Percentiles rank a stretch among this genome's conserved stretches.
phyloP scores from a whole-genome alignment of 2,329 filamentous ascomycete species.

The Albophoma yamanashiensis region DNA sequence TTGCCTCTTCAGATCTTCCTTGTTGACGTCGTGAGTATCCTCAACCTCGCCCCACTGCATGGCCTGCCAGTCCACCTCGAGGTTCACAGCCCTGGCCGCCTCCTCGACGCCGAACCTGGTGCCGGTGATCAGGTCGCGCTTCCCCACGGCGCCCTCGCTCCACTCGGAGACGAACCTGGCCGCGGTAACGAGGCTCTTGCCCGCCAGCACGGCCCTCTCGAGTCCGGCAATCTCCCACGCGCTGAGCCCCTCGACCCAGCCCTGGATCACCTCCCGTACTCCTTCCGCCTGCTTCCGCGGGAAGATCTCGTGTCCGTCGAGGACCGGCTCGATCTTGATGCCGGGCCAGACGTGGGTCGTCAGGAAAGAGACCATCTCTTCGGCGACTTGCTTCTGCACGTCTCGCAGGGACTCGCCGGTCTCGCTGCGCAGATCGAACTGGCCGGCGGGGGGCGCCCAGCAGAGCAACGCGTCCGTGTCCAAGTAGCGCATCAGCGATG shows the following conservation, averaged over 20 bases:
- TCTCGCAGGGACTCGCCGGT: slow-evolving; percentile 53
- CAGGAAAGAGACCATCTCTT: slow-evolving; percentile 62
- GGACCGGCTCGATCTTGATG: slow-evolving; percentile 64
- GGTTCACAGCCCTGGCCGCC: slow-evolving; percentile 63
- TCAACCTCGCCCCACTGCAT: slow-evolving; percentile 92
- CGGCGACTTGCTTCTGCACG: slow-evolving; percentile 58
- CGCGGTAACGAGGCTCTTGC: slow-evolving; percentile 76
- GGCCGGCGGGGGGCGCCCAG: slow-evolving; percentile 56
- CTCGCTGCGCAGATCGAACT: slow-evolving; percentile 35
- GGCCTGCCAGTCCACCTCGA: slow-evolving; percentile 88
- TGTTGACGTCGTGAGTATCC: slow-evolving; percentile 94
- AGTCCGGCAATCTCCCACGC: slow-evolving; percentile 78
- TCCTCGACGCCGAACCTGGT: slow-evolving; percentile 67
- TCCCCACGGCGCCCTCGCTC: slow-evolving; percentile 59
- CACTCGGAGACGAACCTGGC: slow-evolving; percentile 74
- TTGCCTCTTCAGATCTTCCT: slow-evolving; percentile 79
- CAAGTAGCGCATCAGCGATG: slow-evolving; percentile 70
- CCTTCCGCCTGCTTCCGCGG: slow-evolving; percentile 62
- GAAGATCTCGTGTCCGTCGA: slow-evolving; percentile 68
- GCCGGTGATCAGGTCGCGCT: slow-evolving; percentile 24
- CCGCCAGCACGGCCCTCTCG: slow-evolving; percentile 72
- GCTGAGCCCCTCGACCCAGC: slow-evolving; percentile 64
- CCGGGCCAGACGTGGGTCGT: slow-evolving; percentile 73
- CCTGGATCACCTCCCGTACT: slow-evolving; percentile 66
- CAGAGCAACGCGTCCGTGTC: slow-evolving; percentile 88